phyloP scores from a whole-genome alignment of 768 basidiomycete species.

The Serendipita vermifera region DNA sequence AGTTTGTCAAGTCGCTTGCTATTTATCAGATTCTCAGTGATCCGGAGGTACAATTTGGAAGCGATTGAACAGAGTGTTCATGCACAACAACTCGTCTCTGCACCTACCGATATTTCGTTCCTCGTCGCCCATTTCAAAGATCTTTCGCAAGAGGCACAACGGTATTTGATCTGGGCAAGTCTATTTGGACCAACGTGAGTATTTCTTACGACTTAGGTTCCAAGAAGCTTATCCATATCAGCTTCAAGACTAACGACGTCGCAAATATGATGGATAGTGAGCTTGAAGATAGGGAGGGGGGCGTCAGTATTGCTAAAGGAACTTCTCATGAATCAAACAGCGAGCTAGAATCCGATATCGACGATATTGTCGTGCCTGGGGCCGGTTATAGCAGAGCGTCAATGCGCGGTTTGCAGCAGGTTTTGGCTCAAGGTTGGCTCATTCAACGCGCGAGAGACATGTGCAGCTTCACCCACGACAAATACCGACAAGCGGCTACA shows the following conservation, averaged over 20 bases:
- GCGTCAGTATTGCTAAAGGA: background rate
- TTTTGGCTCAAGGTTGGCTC: conserved; percentile 61
- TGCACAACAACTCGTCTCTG: conserved; percentile 36
- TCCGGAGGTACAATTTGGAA: conserved; percentile 38
- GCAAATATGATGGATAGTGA: conserved; percentile 64
- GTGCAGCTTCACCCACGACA: conserved; percentile 63
- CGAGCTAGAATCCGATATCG: conserved; percentile 29
- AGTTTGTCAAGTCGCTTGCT: conserved; percentile 19
- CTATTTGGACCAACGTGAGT: conserved; percentile 56
- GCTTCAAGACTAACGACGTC: conserved; percentile 63
- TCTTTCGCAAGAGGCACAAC: conserved; percentile 49
- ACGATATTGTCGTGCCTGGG: background rate
- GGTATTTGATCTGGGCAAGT: conserved; percentile 57
- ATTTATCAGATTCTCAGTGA: background rate
- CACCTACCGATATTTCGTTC: conserved; percentile 52
- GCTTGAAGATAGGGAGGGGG: conserved; percentile 9
- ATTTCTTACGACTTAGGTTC: background rate
- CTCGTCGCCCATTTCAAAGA: conserved; percentile 45
- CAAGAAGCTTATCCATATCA: conserved; percentile 18
- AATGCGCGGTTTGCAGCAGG: conserved; percentile 54
- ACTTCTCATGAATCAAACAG: conserved; percentile 19
- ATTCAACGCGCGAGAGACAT: conserved; percentile 46
- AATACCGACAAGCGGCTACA: conserved; percentile 60
- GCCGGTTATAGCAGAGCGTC: conserved; percentile 36
- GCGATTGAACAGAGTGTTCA: conserved; percentile 44